A percentile compares a stretch with the other conserved stretches of the same genome.
Evolutionary conservation across 148 eudicot species (phyloP).

Genomic region (Euryodendron excelsum): DNA sequence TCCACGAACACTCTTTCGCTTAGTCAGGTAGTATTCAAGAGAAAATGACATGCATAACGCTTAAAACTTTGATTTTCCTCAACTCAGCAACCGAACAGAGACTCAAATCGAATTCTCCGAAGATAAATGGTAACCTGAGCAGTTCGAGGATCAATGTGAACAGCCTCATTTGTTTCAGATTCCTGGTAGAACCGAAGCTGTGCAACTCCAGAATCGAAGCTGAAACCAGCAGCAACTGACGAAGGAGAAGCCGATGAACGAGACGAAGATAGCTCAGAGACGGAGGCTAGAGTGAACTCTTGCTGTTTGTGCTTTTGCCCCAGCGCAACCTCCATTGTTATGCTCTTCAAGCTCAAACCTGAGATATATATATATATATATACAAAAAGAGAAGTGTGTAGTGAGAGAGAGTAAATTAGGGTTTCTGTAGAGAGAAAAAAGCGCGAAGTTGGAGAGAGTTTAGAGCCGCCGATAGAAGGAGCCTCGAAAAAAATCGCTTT

Average conservation of each 20-base stretch:
- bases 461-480: too few species aligned
- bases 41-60: not conserved
- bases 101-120: not conserved
- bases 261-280: conserved; percentile 22
- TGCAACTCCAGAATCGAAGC: conserved; percentile 34
- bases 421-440: conserved; percentile 9
- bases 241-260: conserved; percentile 17
- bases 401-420: conserved; percentile 20
- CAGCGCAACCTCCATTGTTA: conserved; percentile 35
- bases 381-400: not conserved
- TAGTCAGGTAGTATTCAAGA: not conserved
- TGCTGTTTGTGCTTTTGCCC: not conserved
- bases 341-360: not conserved
- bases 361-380: too few species aligned
- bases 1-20: too few species aligned
- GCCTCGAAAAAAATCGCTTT: too few species aligned
- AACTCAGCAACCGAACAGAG: not conserved
- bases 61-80: not conserved
- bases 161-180: conserved; percentile 23
- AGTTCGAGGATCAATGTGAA: conserved; percentile 36
- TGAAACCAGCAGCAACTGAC: conserved; percentile 36
- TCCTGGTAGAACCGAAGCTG: conserved; percentile 47
- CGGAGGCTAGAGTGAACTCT: conserved; percentile 33
- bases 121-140: conserved; percentile 38
- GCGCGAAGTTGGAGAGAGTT: not conserved